phyloP scores from a whole-genome alignment of 352 stramenopile genomes.

The Phytophthora boehmeriae region DNA sequence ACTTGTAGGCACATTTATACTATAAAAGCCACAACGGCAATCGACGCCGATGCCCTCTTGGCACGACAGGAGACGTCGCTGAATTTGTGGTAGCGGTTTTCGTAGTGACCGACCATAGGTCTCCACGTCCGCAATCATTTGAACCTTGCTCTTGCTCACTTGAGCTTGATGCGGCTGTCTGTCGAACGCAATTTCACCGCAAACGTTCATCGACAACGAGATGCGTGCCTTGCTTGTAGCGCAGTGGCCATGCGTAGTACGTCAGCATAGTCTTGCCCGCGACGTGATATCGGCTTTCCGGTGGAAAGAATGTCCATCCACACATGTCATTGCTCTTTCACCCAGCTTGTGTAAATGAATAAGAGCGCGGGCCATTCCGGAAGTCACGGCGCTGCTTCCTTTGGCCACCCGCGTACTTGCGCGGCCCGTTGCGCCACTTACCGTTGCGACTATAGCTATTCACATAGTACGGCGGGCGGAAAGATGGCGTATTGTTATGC shows the following conservation, averaged over 20 bases:
- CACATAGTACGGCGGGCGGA: constrained; percentile 51
- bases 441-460: constrained; percentile 54
- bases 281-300: constrained; percentile 14
- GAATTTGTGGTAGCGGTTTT: no score
- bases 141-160: no score
- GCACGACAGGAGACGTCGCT: no score
- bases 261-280: constrained; percentile 8
- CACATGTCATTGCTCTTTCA: constrained; percentile 21
- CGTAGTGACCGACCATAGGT: not conserved
- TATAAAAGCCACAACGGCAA: no score
- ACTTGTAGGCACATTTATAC: no score
- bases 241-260: constrained; percentile 13
- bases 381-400: constrained; percentile 42
- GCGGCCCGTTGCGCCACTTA: constrained; percentile 54
- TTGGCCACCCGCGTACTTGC: constrained; percentile 58
- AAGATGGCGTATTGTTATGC: constrained; percentile 51
- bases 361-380: constrained; percentile 27
- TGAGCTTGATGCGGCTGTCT: no score
- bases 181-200: constrained; percentile 7
- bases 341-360: constrained; percentile 34
- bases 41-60: no score
- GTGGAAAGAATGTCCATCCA: constrained; percentile 6
- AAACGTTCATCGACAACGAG: constrained; percentile 14
- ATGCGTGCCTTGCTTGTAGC: constrained; percentile 4
- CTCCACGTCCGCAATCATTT: not conserved